Conservation (phyloP, 176 grass and related monocot genomes). For the Eragrostis curvula region DNA sequence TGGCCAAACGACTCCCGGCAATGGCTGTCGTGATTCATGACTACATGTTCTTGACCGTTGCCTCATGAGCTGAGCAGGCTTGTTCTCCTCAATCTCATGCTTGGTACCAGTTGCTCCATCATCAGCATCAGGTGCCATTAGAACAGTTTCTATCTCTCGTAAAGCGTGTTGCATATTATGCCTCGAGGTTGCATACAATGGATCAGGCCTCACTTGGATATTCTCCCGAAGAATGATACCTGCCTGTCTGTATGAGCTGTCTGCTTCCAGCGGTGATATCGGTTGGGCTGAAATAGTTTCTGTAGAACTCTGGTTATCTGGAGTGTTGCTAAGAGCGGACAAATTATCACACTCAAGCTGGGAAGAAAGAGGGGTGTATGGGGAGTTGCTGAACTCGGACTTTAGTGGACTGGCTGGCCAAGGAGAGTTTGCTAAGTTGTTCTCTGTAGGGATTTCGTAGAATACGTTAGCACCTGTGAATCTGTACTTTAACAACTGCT, state of each 20-base stretch:
- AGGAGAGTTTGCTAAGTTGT: constrained; percentile 48
- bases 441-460: constrained; percentile 57
- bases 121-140: constrained; percentile 87
- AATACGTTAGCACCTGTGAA: constrained; percentile 52
- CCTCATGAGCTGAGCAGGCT: constrained; percentile 57
- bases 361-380: constrained; percentile 69
- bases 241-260: constrained; percentile 62
- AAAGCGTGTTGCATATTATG: constrained; percentile 84
- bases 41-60: constrained; percentile 78
- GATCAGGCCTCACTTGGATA: constrained; percentile 52
- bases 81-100: constrained; percentile 55
- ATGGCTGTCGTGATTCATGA: constrained; percentile 54
- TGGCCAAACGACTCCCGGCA: constrained; percentile 33
- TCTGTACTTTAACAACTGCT: constrained; percentile 76
- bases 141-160: constrained; percentile 88
- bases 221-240: constrained; percentile 39
- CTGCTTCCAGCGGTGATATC: constrained; percentile 73
- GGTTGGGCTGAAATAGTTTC: constrained; percentile 67
- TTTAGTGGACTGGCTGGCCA: constrained; percentile 58
- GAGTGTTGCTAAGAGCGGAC: constrained; percentile 61
- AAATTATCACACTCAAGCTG: constrained; percentile 73
- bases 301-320: constrained; percentile 69
- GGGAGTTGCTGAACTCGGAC: constrained; percentile 61
- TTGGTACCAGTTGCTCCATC: constrained; percentile 56
- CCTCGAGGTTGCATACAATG: constrained; percentile 57